These are phyloP conservation scores for Olyra latifolia DNA, from an alignment of 176 grass and related monocot species.

Conservation along the genomic window DNA sequence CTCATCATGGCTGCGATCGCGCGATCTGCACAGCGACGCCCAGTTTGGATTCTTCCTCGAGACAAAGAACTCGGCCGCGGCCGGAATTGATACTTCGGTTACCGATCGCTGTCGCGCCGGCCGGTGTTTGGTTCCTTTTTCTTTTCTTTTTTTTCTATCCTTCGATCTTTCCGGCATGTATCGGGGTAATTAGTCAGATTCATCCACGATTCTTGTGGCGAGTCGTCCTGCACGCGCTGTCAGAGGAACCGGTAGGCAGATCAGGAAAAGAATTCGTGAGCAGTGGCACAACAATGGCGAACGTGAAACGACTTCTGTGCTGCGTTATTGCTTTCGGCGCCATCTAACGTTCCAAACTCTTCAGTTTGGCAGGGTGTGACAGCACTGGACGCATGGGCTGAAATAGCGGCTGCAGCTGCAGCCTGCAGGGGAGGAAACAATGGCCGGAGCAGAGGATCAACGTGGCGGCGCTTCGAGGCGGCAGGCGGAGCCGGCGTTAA, in stretches of 20 bases:
- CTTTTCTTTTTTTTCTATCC: neutral
- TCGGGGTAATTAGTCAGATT: neutral
- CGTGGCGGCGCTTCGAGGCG: neutral
- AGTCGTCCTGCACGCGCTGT: neutral
- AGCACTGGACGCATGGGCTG: neutral
- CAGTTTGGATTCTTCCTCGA: neutral
- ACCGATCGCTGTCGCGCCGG: constrained; percentile 5
- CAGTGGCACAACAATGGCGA: neutral
- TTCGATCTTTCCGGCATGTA: neutral
- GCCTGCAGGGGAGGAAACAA: neutral
- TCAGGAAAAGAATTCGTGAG: no score
- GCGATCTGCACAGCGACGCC: neutral
- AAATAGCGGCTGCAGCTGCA: neutral
- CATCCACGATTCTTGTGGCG: neutral
- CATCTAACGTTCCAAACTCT: neutral
- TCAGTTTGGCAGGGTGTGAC: neutral
- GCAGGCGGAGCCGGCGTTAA: neutral
- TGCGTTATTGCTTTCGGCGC: neutral
- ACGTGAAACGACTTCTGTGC: neutral
- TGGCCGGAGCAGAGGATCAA: neutral
- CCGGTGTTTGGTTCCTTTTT: no score
- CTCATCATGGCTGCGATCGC: neutral
- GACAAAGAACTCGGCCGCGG: neutral
- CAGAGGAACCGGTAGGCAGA: no score
- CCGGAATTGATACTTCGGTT: neutral